Evolutionary conservation across 805 yeast genomes (phyloP).

Genomic region (Grigorovia humatica): DNA sequence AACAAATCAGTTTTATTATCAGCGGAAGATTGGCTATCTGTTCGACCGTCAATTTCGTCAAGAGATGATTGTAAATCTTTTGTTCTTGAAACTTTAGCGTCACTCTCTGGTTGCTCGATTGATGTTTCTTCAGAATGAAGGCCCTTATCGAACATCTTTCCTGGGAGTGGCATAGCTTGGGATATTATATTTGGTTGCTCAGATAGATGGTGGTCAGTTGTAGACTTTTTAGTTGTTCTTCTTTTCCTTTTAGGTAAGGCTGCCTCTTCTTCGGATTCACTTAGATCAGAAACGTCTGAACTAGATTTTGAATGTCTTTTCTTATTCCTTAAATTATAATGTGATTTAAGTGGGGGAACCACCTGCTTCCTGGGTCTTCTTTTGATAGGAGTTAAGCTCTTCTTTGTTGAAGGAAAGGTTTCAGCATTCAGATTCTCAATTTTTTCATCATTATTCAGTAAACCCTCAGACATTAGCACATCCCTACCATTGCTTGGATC

Average conservation of each 20-base stretch:
- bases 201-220: background rate
- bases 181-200: background rate
- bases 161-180: background rate
- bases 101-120: background rate
- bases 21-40: background rate
- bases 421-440: no score
- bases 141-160: no score
- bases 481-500: no score
- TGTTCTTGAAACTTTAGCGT: background rate
- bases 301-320: background rate
- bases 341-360: background rate
- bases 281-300: background rate
- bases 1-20: constrained; percentile 1
- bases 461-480: no score
- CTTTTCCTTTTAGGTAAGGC: background rate
- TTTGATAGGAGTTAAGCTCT: background rate
- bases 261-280: background rate
- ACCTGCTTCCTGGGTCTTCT: background rate
- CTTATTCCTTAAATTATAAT: background rate
- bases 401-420: no score
- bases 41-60: background rate
- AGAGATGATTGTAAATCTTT: background rate
- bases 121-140: background rate
- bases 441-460: no score
- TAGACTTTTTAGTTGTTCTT: background rate